Evolutionary conservation across 192 early-diverging fungal species (phyloP).

Genomic region (Haplosporangium gracile): DNA sequence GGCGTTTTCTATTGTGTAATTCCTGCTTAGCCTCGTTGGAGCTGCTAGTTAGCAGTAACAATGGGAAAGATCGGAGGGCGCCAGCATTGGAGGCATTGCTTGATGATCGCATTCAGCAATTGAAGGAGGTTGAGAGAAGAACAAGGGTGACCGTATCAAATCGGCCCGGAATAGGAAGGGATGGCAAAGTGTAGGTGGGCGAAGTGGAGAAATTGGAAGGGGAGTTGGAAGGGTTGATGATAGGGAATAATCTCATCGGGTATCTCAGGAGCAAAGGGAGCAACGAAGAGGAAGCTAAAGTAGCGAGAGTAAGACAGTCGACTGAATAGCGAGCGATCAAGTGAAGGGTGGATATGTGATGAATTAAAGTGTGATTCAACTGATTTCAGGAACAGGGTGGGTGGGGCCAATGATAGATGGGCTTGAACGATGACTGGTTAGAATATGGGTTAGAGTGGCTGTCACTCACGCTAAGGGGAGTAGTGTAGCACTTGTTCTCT

Average conservation of each 20-base stretch:
- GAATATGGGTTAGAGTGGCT: background rate
- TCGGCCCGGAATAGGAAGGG: background rate
- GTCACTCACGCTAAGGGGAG: background rate
- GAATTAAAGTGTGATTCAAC: background rate
- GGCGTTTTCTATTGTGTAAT: background rate
- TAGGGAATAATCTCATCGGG: background rate
- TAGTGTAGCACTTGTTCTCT: no score
- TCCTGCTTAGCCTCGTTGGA: background rate
- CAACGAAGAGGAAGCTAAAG: background rate
- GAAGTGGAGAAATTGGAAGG: background rate
- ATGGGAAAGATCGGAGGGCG: background rate
- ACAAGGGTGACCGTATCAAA: background rate
- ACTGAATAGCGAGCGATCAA: background rate
- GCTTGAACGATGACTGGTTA: background rate
- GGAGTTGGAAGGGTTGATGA: background rate
- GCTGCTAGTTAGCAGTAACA: background rate
- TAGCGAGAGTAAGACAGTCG: background rate
- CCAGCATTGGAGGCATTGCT: background rate
- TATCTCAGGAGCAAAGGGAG: background rate
- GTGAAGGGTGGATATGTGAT: background rate
- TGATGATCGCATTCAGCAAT: background rate
- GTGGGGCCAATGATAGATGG: conserved; percentile 1
- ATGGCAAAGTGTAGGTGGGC: background rate
- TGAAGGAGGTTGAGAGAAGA: background rate
- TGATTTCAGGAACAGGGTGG: conserved; percentile 9